These are phyloP conservation scores for Raphidocelis subcapitata DNA, from an alignment of 139 green algal species.

Conservation along the genomic window DNA sequence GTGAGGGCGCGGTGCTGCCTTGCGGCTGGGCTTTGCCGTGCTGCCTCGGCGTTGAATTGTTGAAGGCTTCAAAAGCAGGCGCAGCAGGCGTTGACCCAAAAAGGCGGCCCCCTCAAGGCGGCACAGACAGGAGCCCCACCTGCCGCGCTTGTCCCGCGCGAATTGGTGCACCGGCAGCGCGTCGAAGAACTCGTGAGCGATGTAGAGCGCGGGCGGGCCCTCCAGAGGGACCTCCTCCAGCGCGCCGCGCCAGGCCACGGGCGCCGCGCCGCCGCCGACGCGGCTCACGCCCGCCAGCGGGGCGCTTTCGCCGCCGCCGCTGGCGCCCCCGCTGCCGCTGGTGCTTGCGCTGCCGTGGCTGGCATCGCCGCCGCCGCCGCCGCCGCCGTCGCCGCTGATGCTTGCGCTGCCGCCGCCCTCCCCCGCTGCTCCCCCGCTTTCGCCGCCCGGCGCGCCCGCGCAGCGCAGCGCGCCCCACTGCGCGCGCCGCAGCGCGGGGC, in stretches of 20 bases:
- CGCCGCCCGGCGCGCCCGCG: too few relatives aligned
- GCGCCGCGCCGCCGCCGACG: not conserved
- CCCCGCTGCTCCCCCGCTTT: too few relatives aligned
- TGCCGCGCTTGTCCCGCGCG: conserved; percentile 25
- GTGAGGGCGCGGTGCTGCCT: too few relatives aligned
- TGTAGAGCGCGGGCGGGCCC: conserved; percentile 65
- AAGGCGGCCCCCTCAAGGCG: not conserved
- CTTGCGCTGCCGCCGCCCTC: too few relatives aligned
- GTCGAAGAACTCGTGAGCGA: conserved; percentile 98
- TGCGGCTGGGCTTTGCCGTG: too few relatives aligned
- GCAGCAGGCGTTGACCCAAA: not conserved
- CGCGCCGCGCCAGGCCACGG: conserved; percentile 70
- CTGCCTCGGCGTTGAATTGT: too few relatives aligned
- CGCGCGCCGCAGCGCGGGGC: conserved; percentile 46
- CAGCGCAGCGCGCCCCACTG: conserved; percentile 53
- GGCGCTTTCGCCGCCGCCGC: not conserved
- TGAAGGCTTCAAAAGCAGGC: too few relatives aligned
- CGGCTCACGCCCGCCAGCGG: too few relatives aligned
- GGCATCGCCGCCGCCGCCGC: conserved; percentile 1
- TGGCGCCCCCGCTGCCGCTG: not conserved
- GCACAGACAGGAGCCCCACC: too few relatives aligned
- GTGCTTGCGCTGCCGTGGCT: not conserved
- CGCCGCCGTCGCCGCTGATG: too few relatives aligned
- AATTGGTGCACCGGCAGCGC: conserved; percentile 97
- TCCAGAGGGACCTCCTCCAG: conserved; percentile 61